Percentiles rank a stretch among this genome's conserved stretches.
Evolutionary conservation across 2,329 filamentous ascomycete genomes (phyloP).

Genomic region (Lachnellula arida): DNA sequence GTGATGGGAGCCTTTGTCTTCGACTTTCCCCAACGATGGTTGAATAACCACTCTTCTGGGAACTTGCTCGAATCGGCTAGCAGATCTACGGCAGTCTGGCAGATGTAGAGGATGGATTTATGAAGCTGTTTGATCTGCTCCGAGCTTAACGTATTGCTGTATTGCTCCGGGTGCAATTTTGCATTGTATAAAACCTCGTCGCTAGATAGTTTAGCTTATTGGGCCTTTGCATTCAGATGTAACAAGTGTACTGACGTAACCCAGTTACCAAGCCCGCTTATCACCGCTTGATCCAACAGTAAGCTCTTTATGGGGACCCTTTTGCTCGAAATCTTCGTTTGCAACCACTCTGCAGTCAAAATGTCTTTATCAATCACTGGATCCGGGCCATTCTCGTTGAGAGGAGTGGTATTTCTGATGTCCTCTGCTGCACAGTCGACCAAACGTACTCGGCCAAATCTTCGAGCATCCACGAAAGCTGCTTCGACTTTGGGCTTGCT

Average conservation of each 20-base stretch:
- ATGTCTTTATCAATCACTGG: constrained; percentile 76
- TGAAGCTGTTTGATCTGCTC: constrained; percentile 69
- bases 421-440: constrained; percentile 73
- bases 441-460: constrained; percentile 74
- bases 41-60: constrained; percentile 83
- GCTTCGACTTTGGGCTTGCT: constrained; percentile 51
- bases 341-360: constrained; percentile 72
- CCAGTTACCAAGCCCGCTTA: constrained; percentile 96
- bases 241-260: constrained; percentile 55
- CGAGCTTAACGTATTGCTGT: constrained; percentile 74
- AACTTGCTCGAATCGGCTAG: constrained; percentile 81
- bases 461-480: constrained; percentile 79
- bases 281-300: constrained; percentile 79
- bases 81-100: constrained; percentile 70
- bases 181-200: constrained; percentile 93
- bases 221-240: neutral
- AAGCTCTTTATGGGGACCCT: constrained; percentile 86
- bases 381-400: constrained; percentile 91
- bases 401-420: constrained; percentile 70
- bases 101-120: constrained; percentile 71
- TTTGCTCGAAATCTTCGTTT: constrained; percentile 65
- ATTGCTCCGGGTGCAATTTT: constrained; percentile 85
- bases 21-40: constrained; percentile 84
- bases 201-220: constrained; percentile 29
- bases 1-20: constrained; percentile 63